Percentiles rank a stretch among this genome's conserved stretches.
phyloP scores from a whole-genome alignment of 1,284 basidiomycete species.

The Trametes pubescens region DNA sequence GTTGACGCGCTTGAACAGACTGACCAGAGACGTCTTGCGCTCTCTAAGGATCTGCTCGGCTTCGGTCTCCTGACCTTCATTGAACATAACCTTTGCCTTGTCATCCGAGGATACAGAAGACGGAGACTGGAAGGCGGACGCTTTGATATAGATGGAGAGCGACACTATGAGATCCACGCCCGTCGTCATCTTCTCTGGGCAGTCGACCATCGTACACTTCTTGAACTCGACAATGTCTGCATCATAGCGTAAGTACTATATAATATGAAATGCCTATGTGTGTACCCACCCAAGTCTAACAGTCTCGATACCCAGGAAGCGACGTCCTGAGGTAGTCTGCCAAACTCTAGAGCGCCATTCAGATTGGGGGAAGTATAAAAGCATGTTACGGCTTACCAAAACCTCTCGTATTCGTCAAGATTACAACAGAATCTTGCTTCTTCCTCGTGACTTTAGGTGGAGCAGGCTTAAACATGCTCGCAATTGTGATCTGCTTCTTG shows the following conservation, averaged over 20 bases:
- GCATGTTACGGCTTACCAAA: constrained; percentile 59
- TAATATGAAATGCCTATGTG: not conserved
- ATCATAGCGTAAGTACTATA: not conserved
- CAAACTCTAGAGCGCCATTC: constrained; percentile 61
- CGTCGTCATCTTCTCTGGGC: constrained; percentile 67
- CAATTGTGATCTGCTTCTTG: constrained; percentile 71
- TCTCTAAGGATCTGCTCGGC: constrained; percentile 80
- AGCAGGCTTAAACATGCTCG: constrained; percentile 69
- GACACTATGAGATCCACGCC: constrained; percentile 78
- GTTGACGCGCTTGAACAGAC: constrained; percentile 70
- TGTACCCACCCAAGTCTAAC: constrained; percentile 67
- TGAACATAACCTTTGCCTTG: constrained; percentile 54
- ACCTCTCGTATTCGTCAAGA: constrained; percentile 68
- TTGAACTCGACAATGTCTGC: constrained; percentile 69
- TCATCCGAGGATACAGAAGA: constrained; percentile 44
- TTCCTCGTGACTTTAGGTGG: constrained; percentile 57
- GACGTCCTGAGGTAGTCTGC: constrained; percentile 71
- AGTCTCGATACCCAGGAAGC: constrained; percentile 77
- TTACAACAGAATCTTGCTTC: constrained; percentile 71
- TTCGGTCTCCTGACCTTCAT: constrained; percentile 78
- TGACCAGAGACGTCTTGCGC: constrained; percentile 73
- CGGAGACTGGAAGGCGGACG: constrained; percentile 67
- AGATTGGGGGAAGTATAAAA: not conserved
- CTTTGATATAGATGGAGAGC: constrained; percentile 69
- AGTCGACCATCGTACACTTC: constrained; percentile 74